phyloP scores from a whole-genome alignment of 2,329 filamentous ascomycete species.

The Myriosclerotinia duriaeana region DNA sequence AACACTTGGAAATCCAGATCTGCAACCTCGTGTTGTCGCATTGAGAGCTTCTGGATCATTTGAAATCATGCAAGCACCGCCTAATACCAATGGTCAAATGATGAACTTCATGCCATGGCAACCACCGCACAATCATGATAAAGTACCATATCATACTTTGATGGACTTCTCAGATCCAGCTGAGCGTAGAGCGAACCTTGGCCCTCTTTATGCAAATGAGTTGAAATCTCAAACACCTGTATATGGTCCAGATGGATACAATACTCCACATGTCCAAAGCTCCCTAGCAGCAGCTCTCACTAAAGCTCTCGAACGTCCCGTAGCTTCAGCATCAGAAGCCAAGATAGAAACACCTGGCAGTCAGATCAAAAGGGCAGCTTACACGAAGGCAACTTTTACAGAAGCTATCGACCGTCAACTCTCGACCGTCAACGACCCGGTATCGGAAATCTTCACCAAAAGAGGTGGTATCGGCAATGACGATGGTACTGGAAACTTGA shows the following conservation, averaged over 20 bases:
- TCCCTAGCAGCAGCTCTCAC: slow-evolving; percentile 38
- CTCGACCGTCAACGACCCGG: slow-evolving; percentile 5
- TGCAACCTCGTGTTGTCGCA: slow-evolving; percentile 59
- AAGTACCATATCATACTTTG: slow-evolving; percentile 51
- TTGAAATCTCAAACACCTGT: slow-evolving; percentile 55
- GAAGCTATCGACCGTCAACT: slow-evolving; percentile 19
- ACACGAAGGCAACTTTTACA: slow-evolving; percentile 19
- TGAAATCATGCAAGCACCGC: slow-evolving; percentile 62
- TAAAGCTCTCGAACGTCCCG: slow-evolving; percentile 26
- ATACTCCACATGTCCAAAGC: slow-evolving; percentile 32
- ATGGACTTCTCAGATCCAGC: slow-evolving; percentile 57
- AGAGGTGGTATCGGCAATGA: not conserved
- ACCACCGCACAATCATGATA: slow-evolving; percentile 53
- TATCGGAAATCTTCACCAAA: slow-evolving; percentile 1
- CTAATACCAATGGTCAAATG: slow-evolving; percentile 56
- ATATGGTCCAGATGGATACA: slow-evolving; percentile 55
- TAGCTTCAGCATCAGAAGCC: slow-evolving; percentile 27
- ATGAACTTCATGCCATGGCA: slow-evolving; percentile 63
- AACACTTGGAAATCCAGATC: slow-evolving; percentile 54
- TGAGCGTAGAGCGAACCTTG: slow-evolving; percentile 54
- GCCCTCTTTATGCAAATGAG: slow-evolving; percentile 54
- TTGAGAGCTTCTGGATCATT: slow-evolving; percentile 60
- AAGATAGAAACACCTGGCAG: slow-evolving; percentile 4
- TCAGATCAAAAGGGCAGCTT: slow-evolving; percentile 13
- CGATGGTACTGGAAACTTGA: slow-evolving; percentile 16